Evolutionary conservation across 2,329 filamentous ascomycete species (phyloP), one percentile per base, ranked within the genome.

Genomic region (Botrytis sinoallii): DNA sequence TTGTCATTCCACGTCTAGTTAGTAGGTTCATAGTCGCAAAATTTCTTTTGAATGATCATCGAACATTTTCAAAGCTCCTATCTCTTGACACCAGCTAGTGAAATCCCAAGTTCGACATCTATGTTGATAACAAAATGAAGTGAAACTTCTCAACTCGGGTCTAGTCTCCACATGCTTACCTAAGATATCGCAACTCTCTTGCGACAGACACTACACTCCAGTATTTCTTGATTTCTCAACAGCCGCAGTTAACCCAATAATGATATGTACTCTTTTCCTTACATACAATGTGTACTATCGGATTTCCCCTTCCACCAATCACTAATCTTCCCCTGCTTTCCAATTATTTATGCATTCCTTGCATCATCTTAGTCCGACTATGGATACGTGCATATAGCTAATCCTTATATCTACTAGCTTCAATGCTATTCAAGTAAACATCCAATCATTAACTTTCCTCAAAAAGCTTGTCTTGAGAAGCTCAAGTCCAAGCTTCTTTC

Each of bases 291-390:
- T 57, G n/a, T 57, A 25, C 35, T 57, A 59, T 69, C 48, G 35
- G 46, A 57, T 69, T 57, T 32, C 35, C 46, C 46, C 35, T 67
- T 38, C 22, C 4, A 29, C 70, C 46, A 67, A 67, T 67, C 46
- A 22, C 22, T 29, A 9, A 25, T 18, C 25, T n/a, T 55, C 18
- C 66, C 66, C 48, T 69, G 4, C 66, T 69, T 69, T 57, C 6
- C 38, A 57, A 57, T 16, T 42, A 32, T 44, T 1, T 29, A 69
- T 69, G 52, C 38, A 69, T 69, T 69, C 66, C 66, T 69, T 69
- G 66, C 66, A 69, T 69, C 38, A 69, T 69, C 66, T 57, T 42
- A 57, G n/a, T 16, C 66, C 66, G 29, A 68, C 48, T 68, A 68
- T 57, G 66, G 65, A 57, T 57, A 57, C 48, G 40, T 68, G 48